A percentile compares a stretch with the other conserved stretches of the same genome.
These are phyloP conservation scores for Umbellularia californica DNA, from an alignment of 164 flowering plant species.

Conservation along the genomic window DNA sequence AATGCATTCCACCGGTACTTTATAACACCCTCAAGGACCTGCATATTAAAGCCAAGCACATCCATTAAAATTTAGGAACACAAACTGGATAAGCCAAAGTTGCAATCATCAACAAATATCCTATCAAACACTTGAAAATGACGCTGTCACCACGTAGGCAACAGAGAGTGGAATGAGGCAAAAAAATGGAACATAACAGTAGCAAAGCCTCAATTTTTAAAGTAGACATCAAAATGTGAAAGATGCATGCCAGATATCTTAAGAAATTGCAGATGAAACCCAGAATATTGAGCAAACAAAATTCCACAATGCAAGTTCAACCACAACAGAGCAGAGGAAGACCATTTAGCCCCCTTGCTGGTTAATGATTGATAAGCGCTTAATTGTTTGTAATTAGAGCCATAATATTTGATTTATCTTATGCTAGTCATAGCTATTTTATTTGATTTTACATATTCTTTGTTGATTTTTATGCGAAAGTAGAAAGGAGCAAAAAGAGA, in stretches of 20 bases:
- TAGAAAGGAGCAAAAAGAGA: too few species aligned
- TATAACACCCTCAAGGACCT: conserved; percentile 97
- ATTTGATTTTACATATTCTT: too few species aligned
- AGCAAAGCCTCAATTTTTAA: neutral
- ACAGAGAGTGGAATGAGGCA: neutral
- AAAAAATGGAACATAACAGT: neutral
- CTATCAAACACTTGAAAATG: neutral
- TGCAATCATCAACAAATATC: neutral
- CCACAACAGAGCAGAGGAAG: neutral
- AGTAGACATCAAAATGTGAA: neutral
- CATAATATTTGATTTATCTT: too few species aligned
- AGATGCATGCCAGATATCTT: neutral
- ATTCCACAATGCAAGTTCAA: neutral
- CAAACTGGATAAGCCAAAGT: neutral
- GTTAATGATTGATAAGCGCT: too few species aligned
- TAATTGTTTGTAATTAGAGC: too few species aligned
- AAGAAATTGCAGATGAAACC: neutral
- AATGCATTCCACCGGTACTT: conserved; percentile 98
- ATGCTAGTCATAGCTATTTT: too few species aligned
- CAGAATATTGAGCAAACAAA: neutral
- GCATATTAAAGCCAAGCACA: conserved; percentile 5
- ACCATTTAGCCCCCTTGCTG: neutral
- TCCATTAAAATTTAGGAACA: neutral
- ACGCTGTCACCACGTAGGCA: neutral
- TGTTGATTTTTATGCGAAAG: too few species aligned